Evolutionary conservation across 257 asterid genomes (phyloP).

Genomic region (Ilex aquifolium): DNA sequence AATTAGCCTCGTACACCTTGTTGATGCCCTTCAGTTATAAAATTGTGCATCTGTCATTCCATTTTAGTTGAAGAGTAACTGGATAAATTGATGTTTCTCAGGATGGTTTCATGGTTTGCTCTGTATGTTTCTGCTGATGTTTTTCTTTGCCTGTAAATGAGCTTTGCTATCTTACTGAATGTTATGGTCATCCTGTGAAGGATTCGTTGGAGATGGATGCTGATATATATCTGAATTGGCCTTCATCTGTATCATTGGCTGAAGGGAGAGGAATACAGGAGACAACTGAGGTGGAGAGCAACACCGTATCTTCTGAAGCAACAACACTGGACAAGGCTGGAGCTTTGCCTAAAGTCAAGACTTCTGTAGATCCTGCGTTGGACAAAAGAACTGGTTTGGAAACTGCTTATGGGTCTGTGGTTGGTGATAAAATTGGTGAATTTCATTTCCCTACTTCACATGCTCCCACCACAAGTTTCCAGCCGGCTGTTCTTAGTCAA

Average conservation of each 20-base stretch:
- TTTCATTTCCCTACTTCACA: conserved; percentile 12
- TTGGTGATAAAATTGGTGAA: conserved; percentile 26
- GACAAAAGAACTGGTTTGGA: conserved; percentile 23
- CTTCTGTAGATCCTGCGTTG: conserved; percentile 16
- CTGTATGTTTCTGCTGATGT: too few relatives aligned
- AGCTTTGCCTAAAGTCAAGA: conserved; percentile 23
- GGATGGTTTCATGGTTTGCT: too few relatives aligned
- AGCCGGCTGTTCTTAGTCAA: conserved; percentile 16
- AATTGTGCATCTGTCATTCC: too few relatives aligned
- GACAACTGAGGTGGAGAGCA: conserved; percentile 16
- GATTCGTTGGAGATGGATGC: conserved; percentile 49
- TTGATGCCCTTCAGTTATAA: too few relatives aligned
- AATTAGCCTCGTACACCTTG: too few relatives aligned
- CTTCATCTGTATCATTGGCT: conserved; percentile 21
- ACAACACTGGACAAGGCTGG: conserved; percentile 16
- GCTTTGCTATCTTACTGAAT: not conserved
- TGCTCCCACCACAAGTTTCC: conserved; percentile 23
- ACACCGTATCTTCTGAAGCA: conserved; percentile 22
- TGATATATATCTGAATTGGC: conserved; percentile 33
- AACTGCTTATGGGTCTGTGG: conserved; percentile 13
- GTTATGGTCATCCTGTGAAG: conserved; percentile 21
- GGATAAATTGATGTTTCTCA: too few relatives aligned
- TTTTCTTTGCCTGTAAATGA: too few relatives aligned
- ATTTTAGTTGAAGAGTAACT: too few relatives aligned
- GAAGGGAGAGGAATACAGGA: conserved; percentile 25